Percentiles rank a stretch among this genome's conserved stretches.
phyloP scores from a whole-genome alignment of 768 basidiomycete species.

The Psilocybe subaeruginosa region DNA sequence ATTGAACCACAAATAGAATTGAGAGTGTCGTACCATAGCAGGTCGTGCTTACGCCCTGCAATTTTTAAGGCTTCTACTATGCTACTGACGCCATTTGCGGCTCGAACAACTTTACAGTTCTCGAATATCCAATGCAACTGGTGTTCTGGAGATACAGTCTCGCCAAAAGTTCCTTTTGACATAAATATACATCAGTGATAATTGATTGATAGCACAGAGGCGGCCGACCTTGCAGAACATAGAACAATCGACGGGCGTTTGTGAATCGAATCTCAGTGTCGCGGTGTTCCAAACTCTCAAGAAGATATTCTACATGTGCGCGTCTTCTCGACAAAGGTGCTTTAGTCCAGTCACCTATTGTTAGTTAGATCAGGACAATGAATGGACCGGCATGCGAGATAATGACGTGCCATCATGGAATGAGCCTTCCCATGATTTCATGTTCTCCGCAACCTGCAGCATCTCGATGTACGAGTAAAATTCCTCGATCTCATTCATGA shows the following conservation, averaged over 20 bases:
- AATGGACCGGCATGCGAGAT: conserved; percentile 1
- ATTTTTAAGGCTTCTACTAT: conserved; percentile 91
- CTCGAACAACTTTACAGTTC: conserved; percentile 85
- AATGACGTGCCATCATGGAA: conserved; percentile 68
- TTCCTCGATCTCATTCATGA: conserved; percentile 96
- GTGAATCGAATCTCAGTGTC: conserved; percentile 84
- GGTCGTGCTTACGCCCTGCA: conserved; percentile 84
- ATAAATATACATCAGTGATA: background rate
- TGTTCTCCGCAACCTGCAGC: conserved; percentile 85
- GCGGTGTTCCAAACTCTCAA: conserved; percentile 88
- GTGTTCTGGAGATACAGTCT: conserved; percentile 90
- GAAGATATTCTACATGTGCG: conserved; percentile 75
- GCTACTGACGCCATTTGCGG: conserved; percentile 79
- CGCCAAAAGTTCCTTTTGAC: conserved; percentile 79
- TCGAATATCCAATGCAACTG: conserved; percentile 96
- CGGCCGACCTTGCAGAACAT: conserved; percentile 84
- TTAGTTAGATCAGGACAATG: conserved; percentile 3
- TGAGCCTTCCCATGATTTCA: conserved; percentile 86
- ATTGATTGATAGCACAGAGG: background rate
- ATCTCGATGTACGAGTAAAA: conserved; percentile 98
- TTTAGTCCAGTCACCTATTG: conserved; percentile 73
- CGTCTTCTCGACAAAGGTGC: conserved; percentile 62
- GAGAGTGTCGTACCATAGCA: conserved; percentile 58
- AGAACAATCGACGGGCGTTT: conserved; percentile 85
- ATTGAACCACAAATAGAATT: background rate